These are phyloP conservation scores for Microascus cirrosus DNA, from an alignment of 2,329 filamentous ascomycete genomes.

Conservation along the genomic window DNA sequence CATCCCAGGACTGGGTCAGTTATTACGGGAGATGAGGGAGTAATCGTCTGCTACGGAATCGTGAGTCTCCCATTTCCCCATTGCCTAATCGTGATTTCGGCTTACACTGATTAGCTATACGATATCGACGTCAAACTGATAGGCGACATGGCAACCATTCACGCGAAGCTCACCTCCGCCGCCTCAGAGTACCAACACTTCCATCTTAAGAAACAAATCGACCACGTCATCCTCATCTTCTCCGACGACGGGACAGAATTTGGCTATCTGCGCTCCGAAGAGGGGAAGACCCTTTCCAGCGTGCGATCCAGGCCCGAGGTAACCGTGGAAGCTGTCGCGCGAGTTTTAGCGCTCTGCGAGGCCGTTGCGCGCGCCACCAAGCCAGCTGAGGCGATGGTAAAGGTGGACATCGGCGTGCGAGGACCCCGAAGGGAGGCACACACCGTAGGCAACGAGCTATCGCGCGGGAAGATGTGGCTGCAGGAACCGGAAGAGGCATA, in stretches of 20 bases:
- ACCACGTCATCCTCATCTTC: background rate
- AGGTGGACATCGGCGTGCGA: slow-evolving; percentile 24
- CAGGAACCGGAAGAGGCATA: slow-evolving; percentile 15
- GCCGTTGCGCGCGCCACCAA: slow-evolving; percentile 9
- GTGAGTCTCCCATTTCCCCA: background rate
- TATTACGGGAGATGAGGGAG: no score
- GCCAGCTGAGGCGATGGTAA: slow-evolving; percentile 15
- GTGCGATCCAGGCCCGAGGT: background rate
- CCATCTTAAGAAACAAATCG: background rate
- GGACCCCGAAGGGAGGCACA: slow-evolving; percentile 13
- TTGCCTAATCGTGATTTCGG: background rate
- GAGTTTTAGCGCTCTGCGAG: background rate
- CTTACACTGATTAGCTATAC: background rate
- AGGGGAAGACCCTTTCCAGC: background rate
- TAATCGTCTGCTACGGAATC: slow-evolving; percentile 13
- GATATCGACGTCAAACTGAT: background rate
- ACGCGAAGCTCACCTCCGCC: background rate
- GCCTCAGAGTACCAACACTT: background rate
- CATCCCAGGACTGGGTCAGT: no score
- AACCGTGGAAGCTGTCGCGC: background rate
- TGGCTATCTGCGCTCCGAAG: background rate
- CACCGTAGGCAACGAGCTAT: slow-evolving; percentile 16
- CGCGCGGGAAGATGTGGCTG: slow-evolving; percentile 19
- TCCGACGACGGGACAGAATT: background rate
- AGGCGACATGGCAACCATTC: background rate